Evolutionary conservation across 345 rosid genomes (phyloP), one percentile per base, ranked within the genome.

Genomic region (Salix purpurea): DNA sequence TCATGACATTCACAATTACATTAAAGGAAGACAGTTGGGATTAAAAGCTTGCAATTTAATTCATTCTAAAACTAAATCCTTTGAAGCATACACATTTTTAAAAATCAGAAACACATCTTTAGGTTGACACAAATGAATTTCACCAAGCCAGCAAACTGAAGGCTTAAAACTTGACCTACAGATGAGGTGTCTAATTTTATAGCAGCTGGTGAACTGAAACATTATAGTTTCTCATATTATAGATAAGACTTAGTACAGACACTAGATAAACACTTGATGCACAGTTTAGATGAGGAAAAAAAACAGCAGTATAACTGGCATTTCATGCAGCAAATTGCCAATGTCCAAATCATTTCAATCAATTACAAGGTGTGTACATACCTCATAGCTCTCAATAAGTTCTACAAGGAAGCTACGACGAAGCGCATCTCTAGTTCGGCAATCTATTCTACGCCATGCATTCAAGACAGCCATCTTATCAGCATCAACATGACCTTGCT

Each of bases 371-470:
- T 68, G 67, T 39, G 69, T 36, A 48, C 26, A 26, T 86, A 90
- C 98, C 98, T 93, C 98, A 72, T 90, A 95, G 80, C 91, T 85
- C 65, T 91, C 87, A 69, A 95, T 83, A 30, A 95, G 91, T 67
- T 90, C 96, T 0, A 92, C 82, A 84, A 93, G 90, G 77, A 90
- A 93, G 88, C 97, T 88, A 40, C 98, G 97, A 5, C 97, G 91
- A 74, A 95, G 88, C 44, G 94, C 98, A 68, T 90, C 97, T 80
- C 99, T 93, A 32, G 98, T 95, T 68, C 97, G 84, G 81, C 92
- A 84, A 66, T 89, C 89, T 30, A 95, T 85, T 82, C 98, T 85
- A 10, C 71, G 88, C 99, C 98, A 95, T 58, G 98, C 96, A 82
- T 85, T 88, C 77, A 93, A 79, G 81, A 88, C 92, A 52, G 90